Evolutionary conservation across 148 eudicot genomes (phyloP).

Genomic region (Persicaria maculosa): DNA sequence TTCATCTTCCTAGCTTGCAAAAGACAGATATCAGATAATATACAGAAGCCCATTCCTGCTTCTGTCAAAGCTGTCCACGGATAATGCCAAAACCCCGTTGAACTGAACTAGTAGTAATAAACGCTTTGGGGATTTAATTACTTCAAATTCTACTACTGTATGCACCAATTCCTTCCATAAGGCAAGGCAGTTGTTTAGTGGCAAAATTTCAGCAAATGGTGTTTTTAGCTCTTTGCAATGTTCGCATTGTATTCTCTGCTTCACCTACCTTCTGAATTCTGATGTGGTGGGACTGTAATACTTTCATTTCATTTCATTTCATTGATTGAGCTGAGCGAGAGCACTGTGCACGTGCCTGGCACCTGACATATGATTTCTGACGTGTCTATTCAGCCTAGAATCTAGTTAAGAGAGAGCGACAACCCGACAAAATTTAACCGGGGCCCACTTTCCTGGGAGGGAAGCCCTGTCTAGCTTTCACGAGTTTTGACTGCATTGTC

Average conservation of each 20-base stretch:
- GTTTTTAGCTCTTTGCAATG: slow-evolving; percentile 5
- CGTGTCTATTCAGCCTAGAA: background rate
- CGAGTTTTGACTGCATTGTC: background rate
- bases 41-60: background rate
- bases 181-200: background rate
- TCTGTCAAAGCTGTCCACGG: background rate
- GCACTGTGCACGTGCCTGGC: slow-evolving; percentile 5
- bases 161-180: background rate
- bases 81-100: too few species aligned
- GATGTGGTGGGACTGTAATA: background rate
- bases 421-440: background rate
- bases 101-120: too few species aligned
- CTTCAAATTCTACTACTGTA: background rate
- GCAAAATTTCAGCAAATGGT: background rate
- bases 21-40: too few species aligned
- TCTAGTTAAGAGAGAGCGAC: background rate
- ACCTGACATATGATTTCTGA: background rate
- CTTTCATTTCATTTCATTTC: background rate
- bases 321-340: slow-evolving; percentile 2
- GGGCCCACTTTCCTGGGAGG: background rate
- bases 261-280: too few species aligned
- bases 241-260: slow-evolving; percentile 10
- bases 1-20: too few species aligned
- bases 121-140: too few species aligned
- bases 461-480: slow-evolving; percentile 7